A percentile compares a stretch with the other conserved stretches of the same genome.
Conservation (phyloP, 2,329 filamentous ascomycete genomes). For the Colletotrichum lupini region DNA sequence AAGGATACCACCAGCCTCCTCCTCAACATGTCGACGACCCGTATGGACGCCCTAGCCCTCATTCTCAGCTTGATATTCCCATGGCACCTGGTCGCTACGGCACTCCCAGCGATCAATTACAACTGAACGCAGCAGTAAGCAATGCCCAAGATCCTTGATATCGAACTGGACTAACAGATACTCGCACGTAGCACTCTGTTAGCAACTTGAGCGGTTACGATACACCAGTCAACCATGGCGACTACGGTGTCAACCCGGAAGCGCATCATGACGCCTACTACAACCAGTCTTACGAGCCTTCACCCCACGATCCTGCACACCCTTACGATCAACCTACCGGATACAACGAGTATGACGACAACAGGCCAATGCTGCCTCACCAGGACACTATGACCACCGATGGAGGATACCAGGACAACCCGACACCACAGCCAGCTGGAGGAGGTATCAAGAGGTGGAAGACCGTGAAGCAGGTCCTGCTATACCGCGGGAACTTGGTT, state of each 20-base stretch:
- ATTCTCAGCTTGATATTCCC: conserved; percentile 36
- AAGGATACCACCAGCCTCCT: conserved; percentile 47
- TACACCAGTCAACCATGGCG: conserved; percentile 63
- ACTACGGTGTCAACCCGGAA: conserved; percentile 84
- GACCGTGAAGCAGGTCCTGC: conserved; percentile 97
- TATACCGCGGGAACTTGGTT: conserved; percentile 96
- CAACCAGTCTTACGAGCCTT: conserved; percentile 82
- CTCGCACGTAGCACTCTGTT: conserved; percentile 59
- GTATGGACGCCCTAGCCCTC: conserved; percentile 61
- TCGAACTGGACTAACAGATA: neutral
- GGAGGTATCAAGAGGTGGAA: conserved; percentile 88
- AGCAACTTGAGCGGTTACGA: conserved; percentile 56
- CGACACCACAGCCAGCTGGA: conserved; percentile 59
- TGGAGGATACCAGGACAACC: conserved; percentile 56
- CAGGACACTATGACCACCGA: conserved; percentile 62
- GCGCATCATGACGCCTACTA: conserved; percentile 90
- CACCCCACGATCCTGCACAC: conserved; percentile 66
- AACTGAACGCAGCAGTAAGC: conserved; percentile 86
- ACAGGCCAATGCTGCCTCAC: conserved; percentile 79
- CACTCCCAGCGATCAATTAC: conserved; percentile 80
- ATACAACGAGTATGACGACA: conserved; percentile 71
- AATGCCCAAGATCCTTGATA: neutral
- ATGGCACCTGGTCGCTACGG: conserved; percentile 46
- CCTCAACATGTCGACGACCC: conserved; percentile 73
- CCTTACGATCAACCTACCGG: conserved; percentile 54